Percentiles rank a stretch among this genome's conserved stretches.
These are phyloP conservation scores for Handroanthus guayacan DNA, from an alignment of 257 asterid species.

Conservation along the genomic window DNA sequence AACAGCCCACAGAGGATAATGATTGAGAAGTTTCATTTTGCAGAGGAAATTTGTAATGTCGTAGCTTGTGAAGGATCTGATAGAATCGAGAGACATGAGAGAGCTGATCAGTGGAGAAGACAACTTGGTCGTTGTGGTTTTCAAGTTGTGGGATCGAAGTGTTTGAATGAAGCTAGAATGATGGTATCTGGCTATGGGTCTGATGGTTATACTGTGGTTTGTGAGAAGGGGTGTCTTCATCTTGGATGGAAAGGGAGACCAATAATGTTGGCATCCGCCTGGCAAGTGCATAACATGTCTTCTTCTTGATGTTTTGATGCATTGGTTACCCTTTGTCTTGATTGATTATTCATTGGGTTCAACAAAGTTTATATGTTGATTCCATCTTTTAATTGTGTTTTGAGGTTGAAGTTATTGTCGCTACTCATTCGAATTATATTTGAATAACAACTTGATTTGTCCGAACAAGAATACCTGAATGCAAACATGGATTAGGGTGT, in stretches of 20 bases:
- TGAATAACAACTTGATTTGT: too few relatives aligned
- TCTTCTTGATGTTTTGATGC: slow-evolving; percentile 14
- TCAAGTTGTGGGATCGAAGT: slow-evolving; percentile 50
- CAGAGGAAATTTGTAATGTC: slow-evolving; percentile 58
- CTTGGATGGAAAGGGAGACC: slow-evolving; percentile 82
- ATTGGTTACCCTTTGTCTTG: not conserved
- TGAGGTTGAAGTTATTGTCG: too few relatives aligned
- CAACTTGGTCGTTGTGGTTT: slow-evolving; percentile 63
- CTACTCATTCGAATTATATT: too few relatives aligned
- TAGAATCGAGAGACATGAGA: slow-evolving; percentile 63
- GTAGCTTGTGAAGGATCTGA: slow-evolving; percentile 61
- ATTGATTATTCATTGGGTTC: slow-evolving; percentile 4
- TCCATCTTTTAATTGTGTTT: too few relatives aligned
- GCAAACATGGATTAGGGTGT: too few relatives aligned
- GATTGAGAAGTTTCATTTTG: slow-evolving; percentile 53
- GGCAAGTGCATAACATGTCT: slow-evolving; percentile 47
- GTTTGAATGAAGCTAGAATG: slow-evolving; percentile 42
- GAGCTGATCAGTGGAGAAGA: slow-evolving; percentile 72
- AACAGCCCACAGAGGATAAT: slow-evolving; percentile 47
- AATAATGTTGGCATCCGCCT: slow-evolving; percentile 67
- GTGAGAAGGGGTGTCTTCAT: slow-evolving; percentile 65
- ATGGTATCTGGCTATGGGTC: slow-evolving; percentile 53
- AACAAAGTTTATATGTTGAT: not conserved
- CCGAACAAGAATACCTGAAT: too few relatives aligned
- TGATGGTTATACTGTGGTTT: slow-evolving; percentile 53